Percentiles rank a stretch among this genome's conserved stretches.
Conservation (phyloP, 257 asterid species). For the Ligustrum vulgare region DNA sequence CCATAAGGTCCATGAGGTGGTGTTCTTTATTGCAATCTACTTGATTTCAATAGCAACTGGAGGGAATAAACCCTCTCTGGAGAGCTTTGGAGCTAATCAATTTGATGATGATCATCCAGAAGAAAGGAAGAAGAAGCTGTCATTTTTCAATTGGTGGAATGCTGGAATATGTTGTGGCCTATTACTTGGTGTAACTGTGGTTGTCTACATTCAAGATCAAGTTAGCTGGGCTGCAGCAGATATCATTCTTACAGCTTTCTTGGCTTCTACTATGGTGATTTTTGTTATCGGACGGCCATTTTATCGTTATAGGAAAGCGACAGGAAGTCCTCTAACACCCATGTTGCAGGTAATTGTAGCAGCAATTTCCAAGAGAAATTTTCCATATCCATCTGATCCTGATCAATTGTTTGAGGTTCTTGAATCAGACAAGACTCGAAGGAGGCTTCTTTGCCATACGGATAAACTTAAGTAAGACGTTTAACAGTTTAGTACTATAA, state of each 20-base stretch:
- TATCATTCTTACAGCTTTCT: conserved; percentile 50
- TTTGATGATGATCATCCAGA: conserved; percentile 77
- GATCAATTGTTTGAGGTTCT: conserved; percentile 62
- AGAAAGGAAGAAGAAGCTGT: conserved; percentile 68
- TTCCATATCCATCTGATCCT: conserved; percentile 41
- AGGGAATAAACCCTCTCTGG: conserved; percentile 83
- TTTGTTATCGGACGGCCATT: conserved; percentile 58
- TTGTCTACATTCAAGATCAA: conserved; percentile 67
- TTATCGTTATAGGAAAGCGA: conserved; percentile 57
- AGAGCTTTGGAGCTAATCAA: conserved; percentile 98
- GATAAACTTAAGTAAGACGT: conserved; percentile 53
- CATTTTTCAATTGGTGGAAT: conserved; percentile 96
- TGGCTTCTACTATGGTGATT: conserved; percentile 44
- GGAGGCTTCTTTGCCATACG: conserved; percentile 68
- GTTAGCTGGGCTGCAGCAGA: conserved; percentile 80
- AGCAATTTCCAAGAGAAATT: conserved; percentile 61
- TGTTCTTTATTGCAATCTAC: conserved; percentile 77
- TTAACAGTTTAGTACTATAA: not conserved
- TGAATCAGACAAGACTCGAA: conserved; percentile 34
- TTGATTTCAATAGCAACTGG: conserved; percentile 83
- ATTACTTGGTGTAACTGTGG: conserved; percentile 59
- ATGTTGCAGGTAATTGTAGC: conserved; percentile 67
- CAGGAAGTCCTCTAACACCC: conserved; percentile 78
- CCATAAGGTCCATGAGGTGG: conserved; percentile 44
- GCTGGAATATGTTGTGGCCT: conserved; percentile 72